These are phyloP conservation scores for Cornus suecica DNA, from an alignment of 148 eudicot genomes.

Conservation along the genomic window DNA sequence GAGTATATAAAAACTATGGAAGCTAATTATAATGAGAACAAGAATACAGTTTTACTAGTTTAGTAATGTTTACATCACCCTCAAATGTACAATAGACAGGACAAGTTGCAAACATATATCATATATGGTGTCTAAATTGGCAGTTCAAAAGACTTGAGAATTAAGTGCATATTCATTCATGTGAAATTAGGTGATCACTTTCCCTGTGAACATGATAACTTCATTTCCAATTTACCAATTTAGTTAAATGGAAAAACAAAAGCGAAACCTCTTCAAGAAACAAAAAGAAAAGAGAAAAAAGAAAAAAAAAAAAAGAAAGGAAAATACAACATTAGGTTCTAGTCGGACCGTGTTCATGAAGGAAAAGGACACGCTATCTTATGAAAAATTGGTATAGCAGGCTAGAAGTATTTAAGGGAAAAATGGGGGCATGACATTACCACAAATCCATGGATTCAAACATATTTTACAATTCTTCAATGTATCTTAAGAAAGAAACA, in stretches of 20 bases:
- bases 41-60: too few species aligned
- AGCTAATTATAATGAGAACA: neutral
- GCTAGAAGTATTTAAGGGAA: neutral
- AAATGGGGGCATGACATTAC: neutral
- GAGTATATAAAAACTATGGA: too few species aligned
- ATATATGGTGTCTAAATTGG: neutral
- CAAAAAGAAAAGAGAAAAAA: too few species aligned
- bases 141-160: neutral
- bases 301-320: too few species aligned
- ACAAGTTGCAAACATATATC: too few species aligned
- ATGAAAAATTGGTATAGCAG: neutral
- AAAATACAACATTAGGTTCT: neutral
- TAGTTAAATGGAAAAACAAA: too few species aligned
- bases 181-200: neutral
- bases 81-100: too few species aligned
- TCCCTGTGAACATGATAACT: neutral
- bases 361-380: neutral
- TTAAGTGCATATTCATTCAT: neutral
- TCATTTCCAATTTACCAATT: neutral
- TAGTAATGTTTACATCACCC: too few species aligned
- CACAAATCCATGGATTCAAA: too few species aligned
- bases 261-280: too few species aligned
- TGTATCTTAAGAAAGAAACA: too few species aligned
- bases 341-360: neutral
- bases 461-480: too few species aligned